A percentile compares a stretch with the other conserved stretches of the same genome.
phyloP scores from a whole-genome alignment of 23 red algal genomes.

The Gracilaria gracilis region DNA sequence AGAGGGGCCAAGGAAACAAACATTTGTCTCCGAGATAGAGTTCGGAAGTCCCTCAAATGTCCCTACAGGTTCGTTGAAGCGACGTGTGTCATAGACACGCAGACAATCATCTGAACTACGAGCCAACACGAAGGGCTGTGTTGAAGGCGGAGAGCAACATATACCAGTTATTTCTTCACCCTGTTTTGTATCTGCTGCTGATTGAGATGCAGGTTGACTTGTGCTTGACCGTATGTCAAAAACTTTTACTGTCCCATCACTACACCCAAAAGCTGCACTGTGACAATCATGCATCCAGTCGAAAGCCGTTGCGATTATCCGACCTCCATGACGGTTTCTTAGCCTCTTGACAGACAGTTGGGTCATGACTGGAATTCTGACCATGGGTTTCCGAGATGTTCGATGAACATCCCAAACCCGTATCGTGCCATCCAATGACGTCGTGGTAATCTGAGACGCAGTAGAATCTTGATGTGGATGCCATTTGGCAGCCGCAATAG shows the following conservation, averaged over 20 bases:
- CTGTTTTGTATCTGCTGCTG: neutral
- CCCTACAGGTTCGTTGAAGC: neutral
- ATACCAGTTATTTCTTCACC: slow-evolving; percentile 46
- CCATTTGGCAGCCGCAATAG: slow-evolving; percentile 55
- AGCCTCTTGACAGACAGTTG: slow-evolving; percentile 59
- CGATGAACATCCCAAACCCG: slow-evolving; percentile 56
- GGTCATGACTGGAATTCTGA: slow-evolving; percentile 31
- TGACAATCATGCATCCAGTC: slow-evolving; percentile 49
- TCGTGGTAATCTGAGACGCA: slow-evolving; percentile 22
- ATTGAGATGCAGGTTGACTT: slow-evolving; percentile 32
- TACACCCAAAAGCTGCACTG: slow-evolving; percentile 45
- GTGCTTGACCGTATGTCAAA: slow-evolving; percentile 35
- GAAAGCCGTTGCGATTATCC: slow-evolving; percentile 51
- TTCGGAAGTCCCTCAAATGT: slow-evolving; percentile 41
- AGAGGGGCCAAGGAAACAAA: slow-evolving; percentile 42
- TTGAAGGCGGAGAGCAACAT: neutral
- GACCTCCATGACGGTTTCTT: slow-evolving; percentile 38
- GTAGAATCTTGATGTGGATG: neutral
- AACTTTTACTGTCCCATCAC: slow-evolving; percentile 58
- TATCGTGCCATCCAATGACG: slow-evolving; percentile 56
- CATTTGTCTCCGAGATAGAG: slow-evolving; percentile 56
- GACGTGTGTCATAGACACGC: slow-evolving; percentile 53
- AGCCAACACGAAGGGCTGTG: slow-evolving; percentile 21
- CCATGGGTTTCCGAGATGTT: slow-evolving; percentile 22
- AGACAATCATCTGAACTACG: slow-evolving; percentile 63